phyloP scores from a whole-genome alignment of 1,284 basidiomycete species.

The Marasmius fiardii region DNA sequence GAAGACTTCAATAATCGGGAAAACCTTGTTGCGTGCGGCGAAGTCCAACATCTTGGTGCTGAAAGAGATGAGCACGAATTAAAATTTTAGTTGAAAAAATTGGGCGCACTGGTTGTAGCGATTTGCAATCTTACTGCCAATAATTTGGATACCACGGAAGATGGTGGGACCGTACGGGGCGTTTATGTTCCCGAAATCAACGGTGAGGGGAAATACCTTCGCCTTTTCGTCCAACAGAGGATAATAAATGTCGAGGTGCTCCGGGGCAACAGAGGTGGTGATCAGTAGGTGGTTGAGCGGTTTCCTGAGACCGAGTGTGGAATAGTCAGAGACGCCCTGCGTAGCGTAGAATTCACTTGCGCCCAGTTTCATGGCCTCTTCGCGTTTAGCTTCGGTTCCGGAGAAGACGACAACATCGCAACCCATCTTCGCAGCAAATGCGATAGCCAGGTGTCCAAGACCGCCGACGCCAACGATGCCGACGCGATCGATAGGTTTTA shows the following conservation, averaged over 20 bases:
- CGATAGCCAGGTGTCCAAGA: slow-evolving; percentile 34
- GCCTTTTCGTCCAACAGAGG: slow-evolving; percentile 10
- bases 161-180: background rate
- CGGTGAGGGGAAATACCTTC: slow-evolving; percentile 12
- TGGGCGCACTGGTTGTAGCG: background rate
- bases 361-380: slow-evolving; percentile 52
- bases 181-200: background rate
- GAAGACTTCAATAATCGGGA: slow-evolving; percentile 26
- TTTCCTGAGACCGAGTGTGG: slow-evolving; percentile 21
- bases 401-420: slow-evolving; percentile 62
- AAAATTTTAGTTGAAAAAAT: background rate
- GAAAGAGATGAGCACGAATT: background rate
- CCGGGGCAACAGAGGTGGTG: slow-evolving; percentile 22
- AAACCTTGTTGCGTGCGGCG: slow-evolving; percentile 13
- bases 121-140: background rate
- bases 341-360: slow-evolving; percentile 38
- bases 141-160: slow-evolving; percentile 2
- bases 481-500: slow-evolving; percentile 30
- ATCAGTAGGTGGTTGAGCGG: slow-evolving; percentile 25
- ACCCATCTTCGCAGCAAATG: slow-evolving; percentile 37
- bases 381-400: slow-evolving; percentile 49
- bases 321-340: slow-evolving; percentile 15
- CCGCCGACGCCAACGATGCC: slow-evolving; percentile 34
- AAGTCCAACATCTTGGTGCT: slow-evolving; percentile 15
- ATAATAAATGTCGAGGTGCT: slow-evolving; percentile 21